These are phyloP conservation scores for Hysterium pulicare DNA, from an alignment of 2,329 filamentous ascomycete genomes.

Conservation along the genomic window DNA sequence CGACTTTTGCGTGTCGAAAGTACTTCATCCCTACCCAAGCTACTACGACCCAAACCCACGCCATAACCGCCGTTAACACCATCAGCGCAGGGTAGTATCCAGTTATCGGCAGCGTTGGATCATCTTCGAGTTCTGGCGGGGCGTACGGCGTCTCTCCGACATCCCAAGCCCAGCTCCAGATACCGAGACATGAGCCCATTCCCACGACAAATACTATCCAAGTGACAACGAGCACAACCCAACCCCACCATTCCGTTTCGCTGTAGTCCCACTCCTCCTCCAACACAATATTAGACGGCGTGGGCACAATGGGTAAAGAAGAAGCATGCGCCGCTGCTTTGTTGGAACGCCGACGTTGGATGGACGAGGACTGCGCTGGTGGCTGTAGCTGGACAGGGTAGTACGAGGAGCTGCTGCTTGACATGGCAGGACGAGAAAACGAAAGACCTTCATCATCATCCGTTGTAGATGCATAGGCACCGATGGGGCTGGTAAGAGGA, in stretches of 20 bases:
- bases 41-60: slow-evolving; percentile 97
- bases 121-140: slow-evolving; percentile 90
- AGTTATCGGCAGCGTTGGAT: slow-evolving; percentile 89
- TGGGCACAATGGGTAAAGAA: slow-evolving; percentile 20
- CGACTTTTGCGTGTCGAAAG: slow-evolving; percentile 95
- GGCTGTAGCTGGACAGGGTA: slow-evolving; percentile 12
- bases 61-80: slow-evolving; percentile 92
- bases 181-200: slow-evolving; percentile 90
- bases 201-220: slow-evolving; percentile 96
- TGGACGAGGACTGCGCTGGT: slow-evolving; percentile 14
- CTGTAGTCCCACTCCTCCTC: slow-evolving; percentile 78
- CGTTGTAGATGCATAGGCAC: slow-evolving; percentile 69
- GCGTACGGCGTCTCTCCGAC: slow-evolving; percentile 94
- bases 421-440: slow-evolving; percentile 48
- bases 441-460: slow-evolving; percentile 78
- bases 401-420: slow-evolving; percentile 43
- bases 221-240: slow-evolving; percentile 84
- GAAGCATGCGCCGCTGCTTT: slow-evolving; percentile 24
- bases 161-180: slow-evolving; percentile 99
- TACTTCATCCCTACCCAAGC: slow-evolving; percentile 99
- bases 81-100: slow-evolving; percentile 96
- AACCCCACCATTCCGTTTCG: slow-evolving; percentile 97
- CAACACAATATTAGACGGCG: slow-evolving; percentile 21
- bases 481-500: slow-evolving; percentile 50
- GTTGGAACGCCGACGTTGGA: slow-evolving; percentile 29